A percentile compares a stretch with the other conserved stretches of the same genome.
These are phyloP conservation scores for Trichosanthes truncata DNA, from an alignment of 306 rosid genomes.

Conservation along the genomic window DNA sequence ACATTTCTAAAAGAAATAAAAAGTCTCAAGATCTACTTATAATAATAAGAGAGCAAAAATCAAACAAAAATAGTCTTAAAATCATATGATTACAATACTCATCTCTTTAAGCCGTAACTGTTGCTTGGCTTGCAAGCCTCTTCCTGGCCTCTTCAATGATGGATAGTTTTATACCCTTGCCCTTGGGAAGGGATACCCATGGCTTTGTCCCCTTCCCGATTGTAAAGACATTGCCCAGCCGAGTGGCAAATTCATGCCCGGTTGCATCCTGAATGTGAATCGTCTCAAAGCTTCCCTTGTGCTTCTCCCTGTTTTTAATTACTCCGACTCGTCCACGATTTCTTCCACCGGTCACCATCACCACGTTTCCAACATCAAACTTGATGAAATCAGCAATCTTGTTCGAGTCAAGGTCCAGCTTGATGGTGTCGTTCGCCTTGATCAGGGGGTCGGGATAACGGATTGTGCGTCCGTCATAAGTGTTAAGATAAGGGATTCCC, in stretches of 20 bases:
- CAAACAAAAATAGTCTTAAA: not conserved
- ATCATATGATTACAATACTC: not conserved
- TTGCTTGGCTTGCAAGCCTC: slow-evolving; percentile 51
- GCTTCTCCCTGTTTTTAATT: slow-evolving; percentile 75
- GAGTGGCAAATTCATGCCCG: slow-evolving; percentile 79
- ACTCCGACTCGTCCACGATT: slow-evolving; percentile 86
- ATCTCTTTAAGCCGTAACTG: slow-evolving; percentile 22
- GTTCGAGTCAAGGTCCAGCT: slow-evolving; percentile 61
- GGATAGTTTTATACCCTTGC: slow-evolving; percentile 72
- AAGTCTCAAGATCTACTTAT: not conserved
- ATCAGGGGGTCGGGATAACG: slow-evolving; percentile 83
- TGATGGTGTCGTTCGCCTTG: slow-evolving; percentile 73
- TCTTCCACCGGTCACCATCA: slow-evolving; percentile 83
- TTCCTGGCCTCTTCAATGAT: slow-evolving; percentile 82
- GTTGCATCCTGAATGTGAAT: slow-evolving; percentile 70
- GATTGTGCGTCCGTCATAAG: slow-evolving; percentile 79
- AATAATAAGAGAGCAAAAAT: not conserved
- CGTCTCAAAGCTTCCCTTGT: slow-evolving; percentile 76
- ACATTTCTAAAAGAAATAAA: not conserved
- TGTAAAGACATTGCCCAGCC: slow-evolving; percentile 63
- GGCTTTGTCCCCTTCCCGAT: slow-evolving; percentile 79
- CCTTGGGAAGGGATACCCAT: slow-evolving; percentile 83
- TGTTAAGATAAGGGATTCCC: slow-evolving; percentile 69
- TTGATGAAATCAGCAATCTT: slow-evolving; percentile 72
- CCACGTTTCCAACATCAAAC: slow-evolving; percentile 76